Evolutionary conservation across 192 early-diverging fungal species (phyloP), one percentile per base, ranked within the genome.

Genomic region (Haplosporangium gracile): DNA sequence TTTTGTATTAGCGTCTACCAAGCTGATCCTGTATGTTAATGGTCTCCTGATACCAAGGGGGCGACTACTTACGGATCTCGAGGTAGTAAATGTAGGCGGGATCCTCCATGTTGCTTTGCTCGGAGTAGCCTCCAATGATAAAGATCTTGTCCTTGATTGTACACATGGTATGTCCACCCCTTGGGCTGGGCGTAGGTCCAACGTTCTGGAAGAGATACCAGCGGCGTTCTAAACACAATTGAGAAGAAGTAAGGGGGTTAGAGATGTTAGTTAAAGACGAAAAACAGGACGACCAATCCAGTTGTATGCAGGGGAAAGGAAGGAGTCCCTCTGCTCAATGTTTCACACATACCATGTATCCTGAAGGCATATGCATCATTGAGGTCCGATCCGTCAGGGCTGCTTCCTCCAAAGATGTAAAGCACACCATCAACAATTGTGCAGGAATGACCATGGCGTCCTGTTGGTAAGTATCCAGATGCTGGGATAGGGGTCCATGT

Each of bases 141-240:
- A 76, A 90, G 29, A 93, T 76, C 63, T 89, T 91, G 60, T 90
- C 88, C n/a, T 87, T 81, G 34, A 87, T 34, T 15, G 88, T 81
- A 24, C 88, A 84, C 86, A 93, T 80, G 26, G 89, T 83, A 20
- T 87, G 87, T 8, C 88, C 87, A 77, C 72, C 79, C 32, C 92
- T 80, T 26, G 91, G 89, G 24, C 76, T 87, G 24, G 92, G 87
- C 15, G 90, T 75, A 40, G 88, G 80, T 13, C 92, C 92, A 73
- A 91, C 89, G 47, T 90, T 91, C 71, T 89, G 89, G 79, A 93
- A 92, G 68, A 90, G 89, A 55, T 90, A 92, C 92, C 92, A 93
- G 43, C 91, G 88, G 63, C 88, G 83, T 57, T 88, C 91, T 92
- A 82, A 42, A 26, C 73, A 69, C 63, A 38, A 29, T 38, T 22